Evolutionary conservation across 805 yeast species (phyloP).

Genomic region (Myxozyma lipomycoides): DNA sequence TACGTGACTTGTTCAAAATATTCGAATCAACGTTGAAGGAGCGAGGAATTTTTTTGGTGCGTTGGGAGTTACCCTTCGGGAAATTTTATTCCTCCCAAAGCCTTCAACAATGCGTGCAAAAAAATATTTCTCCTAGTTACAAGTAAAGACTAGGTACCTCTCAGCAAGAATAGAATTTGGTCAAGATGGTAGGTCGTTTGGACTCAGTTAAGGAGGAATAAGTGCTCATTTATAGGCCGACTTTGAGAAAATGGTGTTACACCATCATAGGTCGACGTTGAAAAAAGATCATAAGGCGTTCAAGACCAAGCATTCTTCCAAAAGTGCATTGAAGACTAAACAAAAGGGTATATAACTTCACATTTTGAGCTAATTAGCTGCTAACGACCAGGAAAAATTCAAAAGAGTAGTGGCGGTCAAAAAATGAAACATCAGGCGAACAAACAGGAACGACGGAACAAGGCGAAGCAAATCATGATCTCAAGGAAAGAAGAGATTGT

Average conservation of each 20-base stretch:
- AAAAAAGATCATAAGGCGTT: slow-evolving; percentile 85
- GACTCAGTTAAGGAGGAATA: no score
- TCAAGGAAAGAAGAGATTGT: slow-evolving; percentile 62
- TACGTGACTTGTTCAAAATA: no score
- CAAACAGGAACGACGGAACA: slow-evolving; percentile 70
- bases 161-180: no score
- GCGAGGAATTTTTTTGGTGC: no score
- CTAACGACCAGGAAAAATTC: slow-evolving; percentile 68
- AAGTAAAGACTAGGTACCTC: no score
- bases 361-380: background rate
- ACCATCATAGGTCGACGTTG: slow-evolving; percentile 77
- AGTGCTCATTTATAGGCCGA: no score
- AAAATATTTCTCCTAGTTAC: no score
- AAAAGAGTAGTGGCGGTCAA: slow-evolving; percentile 46
- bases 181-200: no score
- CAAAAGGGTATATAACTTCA: slow-evolving; percentile 39
- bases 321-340: slow-evolving; percentile 76
- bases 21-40: no score
- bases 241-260: slow-evolving; percentile 31
- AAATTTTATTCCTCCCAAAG: no score
- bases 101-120: no score
- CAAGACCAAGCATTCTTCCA: slow-evolving; percentile 87
- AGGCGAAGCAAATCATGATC: slow-evolving; percentile 70
- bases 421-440: slow-evolving; percentile 39
- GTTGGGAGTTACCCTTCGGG: no score